Evolutionary conservation across 1,139 yeast species (phyloP).

Genomic region (Candida dubliniensis): DNA sequence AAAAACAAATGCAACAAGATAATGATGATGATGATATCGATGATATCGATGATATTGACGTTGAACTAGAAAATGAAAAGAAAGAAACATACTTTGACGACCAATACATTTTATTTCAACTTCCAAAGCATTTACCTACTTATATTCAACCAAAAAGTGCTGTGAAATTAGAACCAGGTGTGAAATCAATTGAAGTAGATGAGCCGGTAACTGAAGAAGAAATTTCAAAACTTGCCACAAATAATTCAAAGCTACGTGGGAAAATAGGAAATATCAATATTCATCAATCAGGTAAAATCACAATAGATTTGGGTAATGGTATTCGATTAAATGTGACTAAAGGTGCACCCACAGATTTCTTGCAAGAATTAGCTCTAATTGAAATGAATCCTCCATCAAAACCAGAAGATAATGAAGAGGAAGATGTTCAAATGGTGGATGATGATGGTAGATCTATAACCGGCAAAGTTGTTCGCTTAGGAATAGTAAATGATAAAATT

Average conservation of each 20-base stretch:
- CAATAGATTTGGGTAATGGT: constrained; percentile 69
- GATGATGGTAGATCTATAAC: constrained; percentile 39
- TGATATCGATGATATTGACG: not conserved
- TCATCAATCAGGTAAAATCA: constrained; percentile 78
- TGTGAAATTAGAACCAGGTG: constrained; percentile 16
- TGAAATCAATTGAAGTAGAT: constrained; percentile 14
- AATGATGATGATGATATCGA: not conserved
- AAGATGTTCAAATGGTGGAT: constrained; percentile 30
- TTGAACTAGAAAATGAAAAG: constrained; percentile 1
- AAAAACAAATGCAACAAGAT: constrained; percentile 7
- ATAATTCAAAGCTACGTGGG: constrained; percentile 38
- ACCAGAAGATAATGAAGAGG: constrained; percentile 17
- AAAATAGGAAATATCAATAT: constrained; percentile 69
- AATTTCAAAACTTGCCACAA: constrained; percentile 13
- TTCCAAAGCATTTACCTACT: constrained; percentile 67
- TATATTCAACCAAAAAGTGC: constrained; percentile 30
- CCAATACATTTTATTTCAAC: constrained; percentile 58
- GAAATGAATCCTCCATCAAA: constrained; percentile 26
- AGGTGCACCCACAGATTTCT: constrained; percentile 72
- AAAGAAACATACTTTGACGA: constrained; percentile 14
- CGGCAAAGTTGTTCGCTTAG: constrained; percentile 56
- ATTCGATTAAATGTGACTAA: constrained; percentile 65
- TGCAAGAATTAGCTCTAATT: constrained; percentile 73
- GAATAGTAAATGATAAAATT: constrained; percentile 59
- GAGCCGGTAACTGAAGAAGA: constrained; percentile 4